These are phyloP conservation scores for Leptosphaerulina australis DNA, from an alignment of 2,329 filamentous ascomycete species.

Conservation along the genomic window DNA sequence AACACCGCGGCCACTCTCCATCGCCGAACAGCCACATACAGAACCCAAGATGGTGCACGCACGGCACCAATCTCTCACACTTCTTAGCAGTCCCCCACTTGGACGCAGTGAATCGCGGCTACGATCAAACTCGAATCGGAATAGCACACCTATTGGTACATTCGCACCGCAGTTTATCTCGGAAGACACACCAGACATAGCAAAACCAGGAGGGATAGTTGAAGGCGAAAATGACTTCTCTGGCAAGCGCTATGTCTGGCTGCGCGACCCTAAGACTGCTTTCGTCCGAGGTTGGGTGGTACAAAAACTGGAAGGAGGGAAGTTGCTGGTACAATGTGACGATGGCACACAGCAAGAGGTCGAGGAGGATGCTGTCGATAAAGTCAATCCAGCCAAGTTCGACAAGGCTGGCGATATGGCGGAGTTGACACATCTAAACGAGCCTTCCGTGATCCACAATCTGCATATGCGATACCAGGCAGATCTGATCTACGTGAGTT, in stretches of 20 bases:
- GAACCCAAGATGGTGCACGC: slow-evolving; percentile 60
- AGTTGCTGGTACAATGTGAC: slow-evolving; percentile 87
- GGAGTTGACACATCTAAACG: slow-evolving; percentile 95
- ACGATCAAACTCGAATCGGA: slow-evolving; percentile 68
- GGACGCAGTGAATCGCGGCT: slow-evolving; percentile 47
- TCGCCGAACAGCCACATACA: slow-evolving; percentile 40
- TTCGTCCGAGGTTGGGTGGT: slow-evolving; percentile 94
- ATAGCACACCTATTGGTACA: slow-evolving; percentile 72
- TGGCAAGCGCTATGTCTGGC: slow-evolving; percentile 97
- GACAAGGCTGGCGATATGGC: slow-evolving; percentile 99
- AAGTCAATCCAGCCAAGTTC: slow-evolving; percentile 99
- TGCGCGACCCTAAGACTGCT: slow-evolving; percentile 82
- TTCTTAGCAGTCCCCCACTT: slow-evolving; percentile 52
- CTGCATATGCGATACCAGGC: slow-evolving; percentile 93
- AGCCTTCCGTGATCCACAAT: slow-evolving; percentile 97
- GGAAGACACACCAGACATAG: slow-evolving; percentile 70
- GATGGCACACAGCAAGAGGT: slow-evolving; percentile 94
- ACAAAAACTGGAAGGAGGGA: slow-evolving; percentile 73
- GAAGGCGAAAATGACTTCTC: slow-evolving; percentile 99
- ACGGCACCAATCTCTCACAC: slow-evolving; percentile 69
- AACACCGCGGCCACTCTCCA: slow-evolving; percentile 72
- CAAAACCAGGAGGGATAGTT: slow-evolving; percentile 68
- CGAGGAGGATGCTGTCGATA: slow-evolving; percentile 87
- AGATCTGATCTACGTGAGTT: slow-evolving; percentile 81
- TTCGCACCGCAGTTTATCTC: slow-evolving; percentile 96